Percentiles rank a stretch among this genome's conserved stretches.
These are phyloP conservation scores for Colletotrichum simmondsii DNA, from an alignment of 2,329 filamentous ascomycete genomes.

Conservation along the genomic window DNA sequence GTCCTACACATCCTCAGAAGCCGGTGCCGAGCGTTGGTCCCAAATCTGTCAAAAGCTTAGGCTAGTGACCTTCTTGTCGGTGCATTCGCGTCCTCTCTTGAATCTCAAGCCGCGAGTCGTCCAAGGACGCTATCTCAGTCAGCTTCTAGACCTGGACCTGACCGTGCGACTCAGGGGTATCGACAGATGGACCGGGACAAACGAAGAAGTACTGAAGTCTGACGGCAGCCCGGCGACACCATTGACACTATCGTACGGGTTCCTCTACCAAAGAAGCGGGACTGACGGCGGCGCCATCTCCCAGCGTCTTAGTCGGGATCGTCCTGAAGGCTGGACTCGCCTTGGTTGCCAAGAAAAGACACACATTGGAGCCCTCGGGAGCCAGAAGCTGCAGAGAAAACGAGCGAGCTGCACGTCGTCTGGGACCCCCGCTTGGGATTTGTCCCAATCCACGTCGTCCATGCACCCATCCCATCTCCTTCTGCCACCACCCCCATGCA, in stretches of 20 bases:
- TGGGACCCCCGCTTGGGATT: slow-evolving; percentile 10
- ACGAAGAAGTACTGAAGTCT: background rate
- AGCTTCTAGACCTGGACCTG: slow-evolving; percentile 5
- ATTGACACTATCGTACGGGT: slow-evolving; percentile 12
- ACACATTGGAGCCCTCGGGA: slow-evolving; percentile 6
- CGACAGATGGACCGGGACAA: background rate
- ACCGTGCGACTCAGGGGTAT: slow-evolving; percentile 22
- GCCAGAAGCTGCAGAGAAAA: slow-evolving; percentile 27
- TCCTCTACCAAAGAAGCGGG: slow-evolving; percentile 13
- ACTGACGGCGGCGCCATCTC: slow-evolving; percentile 16
- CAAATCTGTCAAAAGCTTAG: background rate
- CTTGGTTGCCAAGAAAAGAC: slow-evolving; percentile 14
- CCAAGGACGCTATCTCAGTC: slow-evolving; percentile 8
- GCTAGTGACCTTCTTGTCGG: slow-evolving; percentile 8
- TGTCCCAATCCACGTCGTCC: slow-evolving; percentile 15
- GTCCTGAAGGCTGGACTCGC: slow-evolving; percentile 9
- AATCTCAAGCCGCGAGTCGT: slow-evolving; percentile 14
- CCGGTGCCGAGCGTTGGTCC: background rate
- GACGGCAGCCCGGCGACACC: slow-evolving; percentile 15
- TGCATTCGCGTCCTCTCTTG: background rate
- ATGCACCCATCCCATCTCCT: slow-evolving; percentile 28
- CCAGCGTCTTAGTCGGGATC: background rate
- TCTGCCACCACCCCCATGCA: slow-evolving; percentile 23
- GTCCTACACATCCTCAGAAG: background rate
- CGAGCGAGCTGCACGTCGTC: slow-evolving; percentile 25